phyloP scores from a whole-genome alignment of 2,329 filamentous ascomycete genomes.

The Rutstroemia sp. region DNA sequence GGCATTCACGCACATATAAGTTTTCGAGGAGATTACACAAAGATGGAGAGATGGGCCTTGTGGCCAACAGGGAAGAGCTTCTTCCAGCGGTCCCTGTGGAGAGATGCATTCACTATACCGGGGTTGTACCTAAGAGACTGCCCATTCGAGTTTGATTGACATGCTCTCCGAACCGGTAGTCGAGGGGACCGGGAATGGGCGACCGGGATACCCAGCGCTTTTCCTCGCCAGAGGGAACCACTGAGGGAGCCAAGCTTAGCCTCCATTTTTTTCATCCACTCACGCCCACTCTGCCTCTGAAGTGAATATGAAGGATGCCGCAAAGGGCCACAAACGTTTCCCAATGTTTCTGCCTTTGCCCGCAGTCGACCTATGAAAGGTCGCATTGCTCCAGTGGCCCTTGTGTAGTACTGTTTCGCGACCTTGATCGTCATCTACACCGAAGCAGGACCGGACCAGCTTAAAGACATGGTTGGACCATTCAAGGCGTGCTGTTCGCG shows the following conservation, averaged over 20 bases:
- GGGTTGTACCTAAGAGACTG: neutral
- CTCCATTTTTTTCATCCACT: neutral
- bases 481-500: neutral
- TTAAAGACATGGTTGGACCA: neutral
- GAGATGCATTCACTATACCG: neutral
- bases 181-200: neutral
- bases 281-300: neutral
- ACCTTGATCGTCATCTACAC: conserved; percentile 2
- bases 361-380: neutral
- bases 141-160: conserved; percentile 1
- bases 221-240: neutral
- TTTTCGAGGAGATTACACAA: conserved; percentile 17
- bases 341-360: neutral
- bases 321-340: neutral
- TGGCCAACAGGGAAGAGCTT: conserved; percentile 1
- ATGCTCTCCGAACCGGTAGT: conserved; percentile 4
- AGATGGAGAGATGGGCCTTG: neutral
- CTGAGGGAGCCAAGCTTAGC: neutral
- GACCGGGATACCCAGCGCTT: neutral
- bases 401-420: conserved; percentile 1
- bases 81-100: conserved; percentile 7
- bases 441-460: conserved; percentile 5
- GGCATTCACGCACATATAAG: conserved; percentile 13
- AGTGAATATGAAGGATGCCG: neutral
- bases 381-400: neutral